Base-by-base conservation (phyloP, 1,139 yeast species). In the Ogataea hybrid region DNA sequence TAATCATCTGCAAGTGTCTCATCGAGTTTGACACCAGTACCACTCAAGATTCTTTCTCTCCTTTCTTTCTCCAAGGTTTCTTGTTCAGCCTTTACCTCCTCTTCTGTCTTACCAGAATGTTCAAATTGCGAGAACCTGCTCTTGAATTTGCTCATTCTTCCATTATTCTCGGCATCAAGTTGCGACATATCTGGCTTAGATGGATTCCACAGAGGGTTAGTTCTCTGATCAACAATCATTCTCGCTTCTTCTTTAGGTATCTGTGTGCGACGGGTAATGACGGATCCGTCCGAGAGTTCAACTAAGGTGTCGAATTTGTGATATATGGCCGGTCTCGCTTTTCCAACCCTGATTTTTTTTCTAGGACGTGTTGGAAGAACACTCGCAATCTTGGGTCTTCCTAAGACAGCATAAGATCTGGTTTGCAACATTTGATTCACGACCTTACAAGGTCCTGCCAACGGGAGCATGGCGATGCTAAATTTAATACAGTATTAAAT, bases 281-380 rank as follows among this genome's bases (percentile, higher is more conserved):
- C 95, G 23, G 96, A 84, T 2, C 98, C 98, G 62, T 92, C 97
- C 54, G 95, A 84, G 45, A 90, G 74, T 64, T 90, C 96, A 10
- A 92, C 90, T 35, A 75, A 67, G 30, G 94, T 85, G 50, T 90
- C 90, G 61, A 92, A 92, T 61, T 87, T 88, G 67, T 90, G 78
- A 66, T 87, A 90, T 34, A 90, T 84, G 32, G 96, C 89, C 2
- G 97, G 97, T 65, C 97, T 78, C 14, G 96, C 89, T 61, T 82
- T 83, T 38, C 96, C 96, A 47, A 78, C 68, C 51, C 68, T 62
- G 53, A 78, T 77, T 53, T 73, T 75, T 53, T 73, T 74, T 70
- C 73, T 65, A 29, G 78, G 80, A 64, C 83, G 70, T 56, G 73
- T 64, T 47, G 70, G 71, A 33, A 63, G 76, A 62, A 58, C 75